These are phyloP conservation scores for Microsporum ferrugineum DNA, from an alignment of 2,329 filamentous ascomycete genomes.

Conservation along the genomic window DNA sequence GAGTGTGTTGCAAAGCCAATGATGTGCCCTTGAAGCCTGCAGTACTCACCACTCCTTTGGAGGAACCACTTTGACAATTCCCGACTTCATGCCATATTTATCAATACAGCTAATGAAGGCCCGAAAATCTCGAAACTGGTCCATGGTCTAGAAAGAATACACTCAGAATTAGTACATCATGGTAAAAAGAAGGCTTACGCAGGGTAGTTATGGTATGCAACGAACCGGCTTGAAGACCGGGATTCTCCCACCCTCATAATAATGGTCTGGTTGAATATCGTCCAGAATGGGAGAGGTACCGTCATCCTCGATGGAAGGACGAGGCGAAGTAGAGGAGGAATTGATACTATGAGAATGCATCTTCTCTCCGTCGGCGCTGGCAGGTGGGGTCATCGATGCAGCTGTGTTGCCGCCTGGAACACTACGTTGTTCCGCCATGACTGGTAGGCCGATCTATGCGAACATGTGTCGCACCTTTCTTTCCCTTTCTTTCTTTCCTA, in stretches of 20 bases:
- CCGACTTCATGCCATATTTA: constrained; percentile 91
- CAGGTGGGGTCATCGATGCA: constrained; percentile 33
- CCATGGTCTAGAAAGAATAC: constrained; percentile 53
- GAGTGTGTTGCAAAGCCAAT: constrained; percentile 1
- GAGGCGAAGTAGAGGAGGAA: constrained; percentile 10
- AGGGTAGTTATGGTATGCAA: constrained; percentile 17
- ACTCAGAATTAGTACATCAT: neutral
- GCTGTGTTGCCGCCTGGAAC: constrained; percentile 16
- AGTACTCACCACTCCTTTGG: constrained; percentile 74
- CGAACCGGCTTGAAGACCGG: constrained; percentile 81
- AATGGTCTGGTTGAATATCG: constrained; percentile 74
- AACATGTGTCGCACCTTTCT: constrained; percentile 1
- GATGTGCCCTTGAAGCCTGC: neutral
- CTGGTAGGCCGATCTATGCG: neutral
- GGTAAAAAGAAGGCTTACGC: neutral
- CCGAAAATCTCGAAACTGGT: constrained; percentile 88
- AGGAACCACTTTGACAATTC: constrained; percentile 91
- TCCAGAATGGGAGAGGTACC: constrained; percentile 36
- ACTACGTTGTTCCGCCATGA: constrained; percentile 22
- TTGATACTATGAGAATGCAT: constrained; percentile 23
- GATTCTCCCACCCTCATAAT: constrained; percentile 69
- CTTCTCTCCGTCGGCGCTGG: constrained; percentile 36
- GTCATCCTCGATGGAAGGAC: constrained; percentile 32
- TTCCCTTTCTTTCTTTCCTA: neutral
- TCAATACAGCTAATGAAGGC: constrained; percentile 84